Base-by-base conservation (phyloP, 305 asterid genomes). In the Fraxinus floribunda region DNA sequence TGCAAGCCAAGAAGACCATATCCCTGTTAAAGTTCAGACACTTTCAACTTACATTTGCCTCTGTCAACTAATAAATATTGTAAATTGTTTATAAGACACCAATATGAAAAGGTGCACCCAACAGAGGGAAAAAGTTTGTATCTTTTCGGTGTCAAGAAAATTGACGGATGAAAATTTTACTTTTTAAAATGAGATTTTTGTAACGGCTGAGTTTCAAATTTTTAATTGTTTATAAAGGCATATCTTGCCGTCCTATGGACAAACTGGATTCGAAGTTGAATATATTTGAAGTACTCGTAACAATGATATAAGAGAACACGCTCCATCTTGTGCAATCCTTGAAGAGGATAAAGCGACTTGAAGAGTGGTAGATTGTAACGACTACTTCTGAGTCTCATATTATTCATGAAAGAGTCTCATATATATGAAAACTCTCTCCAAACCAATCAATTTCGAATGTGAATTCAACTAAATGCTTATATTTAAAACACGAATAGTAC, bases 1-100 rank as follows among this genome's bases (percentile, higher is more conserved):
- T 71, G 44, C 46, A 71, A 16, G 44, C 76, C 76, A 30, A 78
- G 80, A 78, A 81, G 78, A 64, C 15, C 34, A 71, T 32, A 71
- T 16, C 34, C 76, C 34, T 16, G 44, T 32, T 71, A 32, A 71
- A 71, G 76, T 71, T 71, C 36, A 30, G 18, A 30, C 7, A 32
- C 76, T 71, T 71, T 71, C 44, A 32, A 71, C 44, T 32, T 71
- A 71, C 22, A 30, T 30, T 34, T 30, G 44, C 22, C 22, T 30
- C 30, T 71, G 75, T 71, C 76, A 71, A 32, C 46, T 15, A 39
- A 16, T 16, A 34, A 30, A 71, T 71, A 7, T 71, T 71, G 46
- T 71, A 71, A 5, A 71, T 71, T 36, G 76, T 71, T 16, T 32
- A 34, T 26, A 32, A 71, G 41, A 71, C 26, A 71, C 46, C 26